These are phyloP conservation scores for Leonotis leonurus DNA, from an alignment of 257 asterid genomes.

Conservation along the genomic window DNA sequence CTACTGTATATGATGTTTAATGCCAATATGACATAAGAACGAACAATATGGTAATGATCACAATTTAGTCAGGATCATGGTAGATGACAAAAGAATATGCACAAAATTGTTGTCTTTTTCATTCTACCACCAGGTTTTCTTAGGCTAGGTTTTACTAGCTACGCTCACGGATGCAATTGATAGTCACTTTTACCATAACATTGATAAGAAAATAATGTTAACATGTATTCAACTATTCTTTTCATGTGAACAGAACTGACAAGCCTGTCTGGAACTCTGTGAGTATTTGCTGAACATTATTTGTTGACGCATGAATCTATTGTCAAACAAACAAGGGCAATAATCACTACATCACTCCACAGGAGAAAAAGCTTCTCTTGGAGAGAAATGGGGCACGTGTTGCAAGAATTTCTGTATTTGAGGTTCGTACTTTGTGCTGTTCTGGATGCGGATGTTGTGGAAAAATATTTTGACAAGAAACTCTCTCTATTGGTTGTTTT, in stretches of 20 bases:
- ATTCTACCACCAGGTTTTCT: too few species aligned
- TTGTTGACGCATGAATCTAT: constrained; percentile 2
- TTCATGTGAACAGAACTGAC: constrained; percentile 56
- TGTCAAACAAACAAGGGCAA: constrained; percentile 5
- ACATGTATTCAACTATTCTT: constrained; percentile 22
- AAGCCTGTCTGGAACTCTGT: constrained; percentile 92
- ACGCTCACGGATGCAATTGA: too few species aligned
- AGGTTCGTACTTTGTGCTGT: constrained; percentile 46
- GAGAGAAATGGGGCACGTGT: constrained; percentile 81
- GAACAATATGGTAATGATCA: background rate
- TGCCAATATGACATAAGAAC: too few species aligned
- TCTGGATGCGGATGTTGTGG: background rate
- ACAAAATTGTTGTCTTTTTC: too few species aligned
- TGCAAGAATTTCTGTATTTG: constrained; percentile 84
- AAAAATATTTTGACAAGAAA: background rate
- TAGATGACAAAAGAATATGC: background rate
- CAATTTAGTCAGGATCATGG: background rate
- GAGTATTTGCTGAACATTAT: constrained; percentile 39
- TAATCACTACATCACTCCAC: constrained; percentile 22
- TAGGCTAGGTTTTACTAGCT: too few species aligned
- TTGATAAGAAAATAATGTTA: constrained; percentile 1
- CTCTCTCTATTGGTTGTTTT: background rate
- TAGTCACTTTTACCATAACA: background rate
- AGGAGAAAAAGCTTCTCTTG: constrained; percentile 91
- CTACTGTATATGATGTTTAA: background rate